Conservation (phyloP, 768 basidiomycete genomes). For the Phylloporus sp. region DNA sequence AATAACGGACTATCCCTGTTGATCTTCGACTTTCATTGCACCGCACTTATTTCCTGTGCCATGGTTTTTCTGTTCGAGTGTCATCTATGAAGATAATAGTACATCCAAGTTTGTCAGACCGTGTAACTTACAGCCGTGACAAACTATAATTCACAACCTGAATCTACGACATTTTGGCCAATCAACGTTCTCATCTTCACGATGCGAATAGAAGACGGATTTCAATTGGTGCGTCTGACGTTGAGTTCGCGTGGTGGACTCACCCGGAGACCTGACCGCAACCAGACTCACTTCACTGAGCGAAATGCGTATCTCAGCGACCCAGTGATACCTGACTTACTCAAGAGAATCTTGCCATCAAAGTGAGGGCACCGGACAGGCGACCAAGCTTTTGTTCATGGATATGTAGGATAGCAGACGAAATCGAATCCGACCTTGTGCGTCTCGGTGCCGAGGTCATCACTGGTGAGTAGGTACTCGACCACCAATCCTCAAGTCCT, state of each 20-base stretch:
- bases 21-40: constrained; percentile 1
- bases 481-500: not conserved
- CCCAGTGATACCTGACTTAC: constrained; percentile 54
- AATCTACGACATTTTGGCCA: not conserved
- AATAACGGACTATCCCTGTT: constrained; percentile 32
- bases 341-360: constrained; percentile 54
- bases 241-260: not conserved
- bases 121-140: not conserved
- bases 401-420: constrained; percentile 37
- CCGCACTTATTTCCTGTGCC: constrained; percentile 15
- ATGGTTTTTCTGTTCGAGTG: not conserved
- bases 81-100: constrained; percentile 1
- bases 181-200: not conserved
- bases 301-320: constrained; percentile 62
- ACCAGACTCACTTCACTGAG: constrained; percentile 50
- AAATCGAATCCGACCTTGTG: constrained; percentile 59
- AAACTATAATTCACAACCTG: constrained; percentile 5
- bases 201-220: constrained; percentile 68
- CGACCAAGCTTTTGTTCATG: not conserved
- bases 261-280: not conserved
- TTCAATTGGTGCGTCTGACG: constrained; percentile 53
- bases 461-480: constrained; percentile 38
- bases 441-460: constrained; percentile 55
- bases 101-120: not conserved
- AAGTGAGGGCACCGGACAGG: constrained; percentile 28